A percentile compares a stretch with the other conserved stretches of the same genome.
Conservation (phyloP, 2,329 filamentous ascomycete species). For the Cordyceps cateniannulata region DNA sequence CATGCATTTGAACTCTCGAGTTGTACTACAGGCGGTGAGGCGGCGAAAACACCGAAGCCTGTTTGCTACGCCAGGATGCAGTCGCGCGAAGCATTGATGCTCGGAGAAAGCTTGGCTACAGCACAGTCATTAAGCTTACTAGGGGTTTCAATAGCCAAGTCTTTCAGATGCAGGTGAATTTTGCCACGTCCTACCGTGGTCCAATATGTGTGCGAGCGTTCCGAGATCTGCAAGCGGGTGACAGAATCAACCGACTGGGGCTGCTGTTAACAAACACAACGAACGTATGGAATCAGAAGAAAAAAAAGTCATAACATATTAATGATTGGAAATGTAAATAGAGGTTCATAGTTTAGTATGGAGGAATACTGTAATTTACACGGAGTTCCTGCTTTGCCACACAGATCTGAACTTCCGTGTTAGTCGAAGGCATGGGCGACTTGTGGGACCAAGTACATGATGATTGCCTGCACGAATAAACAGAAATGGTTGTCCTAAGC, state of each 20-base stretch:
- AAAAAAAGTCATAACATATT: too few relatives aligned
- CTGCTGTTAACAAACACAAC: too few relatives aligned
- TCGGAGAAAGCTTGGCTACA: neutral
- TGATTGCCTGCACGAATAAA: neutral
- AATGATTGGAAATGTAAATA: too few relatives aligned
- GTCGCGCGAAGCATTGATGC: neutral
- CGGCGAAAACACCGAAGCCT: neutral
- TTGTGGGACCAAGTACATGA: neutral
- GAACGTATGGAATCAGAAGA: too few relatives aligned
- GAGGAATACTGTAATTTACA: too few relatives aligned
- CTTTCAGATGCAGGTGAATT: neutral
- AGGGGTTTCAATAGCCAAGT: too few relatives aligned
- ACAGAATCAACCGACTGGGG: too few relatives aligned
- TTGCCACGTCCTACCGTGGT: neutral
- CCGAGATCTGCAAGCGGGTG: too few relatives aligned
- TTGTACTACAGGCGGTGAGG: neutral
- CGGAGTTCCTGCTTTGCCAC: neutral
- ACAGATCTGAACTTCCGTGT: neutral
- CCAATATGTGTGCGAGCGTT: too few relatives aligned
- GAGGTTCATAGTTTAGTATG: too few relatives aligned
- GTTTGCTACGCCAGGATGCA: neutral
- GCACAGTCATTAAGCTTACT: neutral
- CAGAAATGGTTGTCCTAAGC: neutral
- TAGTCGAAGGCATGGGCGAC: neutral
- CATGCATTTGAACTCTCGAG: neutral